Percentiles rank a stretch among this genome's conserved stretches.
phyloP scores from a whole-genome alignment of 1,284 basidiomycete species.

The Papiliotrema nemorosa region DNA sequence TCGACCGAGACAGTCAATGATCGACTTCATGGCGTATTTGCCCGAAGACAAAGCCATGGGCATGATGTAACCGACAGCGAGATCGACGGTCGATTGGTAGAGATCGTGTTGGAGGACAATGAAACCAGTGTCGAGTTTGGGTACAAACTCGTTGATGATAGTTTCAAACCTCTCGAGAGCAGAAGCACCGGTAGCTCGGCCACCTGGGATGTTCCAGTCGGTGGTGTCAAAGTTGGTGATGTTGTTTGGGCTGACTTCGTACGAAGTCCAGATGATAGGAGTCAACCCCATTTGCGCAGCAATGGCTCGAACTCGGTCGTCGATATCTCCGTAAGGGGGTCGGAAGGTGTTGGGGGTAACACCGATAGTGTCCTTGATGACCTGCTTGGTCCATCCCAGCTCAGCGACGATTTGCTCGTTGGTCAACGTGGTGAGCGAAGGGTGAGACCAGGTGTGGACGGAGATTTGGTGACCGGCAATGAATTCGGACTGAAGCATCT shows the following conservation, averaged over 20 bases:
- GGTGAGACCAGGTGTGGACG: constrained; percentile 39
- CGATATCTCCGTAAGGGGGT: constrained; percentile 61
- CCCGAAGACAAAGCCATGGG: constrained; percentile 63
- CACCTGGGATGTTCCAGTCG: constrained; percentile 81
- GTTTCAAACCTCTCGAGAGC: constrained; percentile 53
- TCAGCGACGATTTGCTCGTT: constrained; percentile 89
- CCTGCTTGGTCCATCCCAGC: constrained; percentile 84
- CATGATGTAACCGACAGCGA: constrained; percentile 83
- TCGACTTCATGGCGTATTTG: constrained; percentile 51
- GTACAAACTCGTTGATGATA: constrained; percentile 47
- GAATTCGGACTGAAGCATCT: constrained; percentile 76
- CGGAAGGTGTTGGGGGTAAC: constrained; percentile 76
- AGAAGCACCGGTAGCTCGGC: constrained; percentile 61
- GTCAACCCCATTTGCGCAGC: constrained; percentile 50
- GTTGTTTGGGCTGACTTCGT: constrained; percentile 34
- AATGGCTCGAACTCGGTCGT: constrained; percentile 86
- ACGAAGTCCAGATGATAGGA: constrained; percentile 46
- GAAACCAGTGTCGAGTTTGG: constrained; percentile 59
- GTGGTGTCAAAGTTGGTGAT: constrained; percentile 66
- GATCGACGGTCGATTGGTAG: constrained; percentile 77
- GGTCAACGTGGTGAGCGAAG: constrained; percentile 63
- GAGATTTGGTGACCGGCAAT: constrained; percentile 74
- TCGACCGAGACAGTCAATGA: constrained; percentile 65
- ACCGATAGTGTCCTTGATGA: constrained; percentile 76
- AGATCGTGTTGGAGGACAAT: constrained; percentile 86